Evolutionary conservation across 257 asterid genomes (phyloP).

Genomic region (Solanum sitiens): DNA sequence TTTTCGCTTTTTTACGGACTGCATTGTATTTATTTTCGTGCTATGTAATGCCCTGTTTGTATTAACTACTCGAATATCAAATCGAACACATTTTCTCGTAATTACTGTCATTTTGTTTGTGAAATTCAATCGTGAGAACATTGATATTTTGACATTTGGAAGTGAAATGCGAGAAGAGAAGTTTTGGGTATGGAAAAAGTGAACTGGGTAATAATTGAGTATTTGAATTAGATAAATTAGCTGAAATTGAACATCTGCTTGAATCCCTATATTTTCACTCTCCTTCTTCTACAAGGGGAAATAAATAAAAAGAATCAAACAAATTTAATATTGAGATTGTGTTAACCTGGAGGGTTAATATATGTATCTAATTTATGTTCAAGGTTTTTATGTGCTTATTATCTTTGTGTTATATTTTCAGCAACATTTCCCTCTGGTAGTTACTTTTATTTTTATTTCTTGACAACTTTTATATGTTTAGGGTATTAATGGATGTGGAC

Average conservation of each 20-base stretch:
- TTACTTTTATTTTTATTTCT: background rate
- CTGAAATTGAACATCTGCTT: background rate
- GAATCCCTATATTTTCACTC: background rate
- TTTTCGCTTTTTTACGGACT: background rate
- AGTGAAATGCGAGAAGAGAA: background rate
- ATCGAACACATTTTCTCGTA: background rate
- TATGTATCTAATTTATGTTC: background rate
- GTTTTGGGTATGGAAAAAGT: background rate
- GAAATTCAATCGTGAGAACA: background rate
- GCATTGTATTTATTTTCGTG: background rate
- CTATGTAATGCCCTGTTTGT: background rate
- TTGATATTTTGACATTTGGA: background rate
- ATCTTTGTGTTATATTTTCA: background rate
- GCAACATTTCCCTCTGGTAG: background rate
- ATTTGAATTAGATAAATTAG: background rate
- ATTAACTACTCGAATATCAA: background rate
- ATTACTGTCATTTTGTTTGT: background rate
- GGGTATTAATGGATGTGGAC: slow-evolving; percentile 88
- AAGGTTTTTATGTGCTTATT: background rate
- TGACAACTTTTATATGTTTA: slow-evolving; percentile 16
- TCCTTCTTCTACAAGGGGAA: background rate
- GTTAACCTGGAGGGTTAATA: background rate
- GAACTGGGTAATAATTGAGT: background rate
- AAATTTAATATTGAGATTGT: background rate
- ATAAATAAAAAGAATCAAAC: background rate